These are phyloP conservation scores for Tetracladium marchalianum DNA, from an alignment of 495 filamentous ascomycete species.

Conservation along the genomic window DNA sequence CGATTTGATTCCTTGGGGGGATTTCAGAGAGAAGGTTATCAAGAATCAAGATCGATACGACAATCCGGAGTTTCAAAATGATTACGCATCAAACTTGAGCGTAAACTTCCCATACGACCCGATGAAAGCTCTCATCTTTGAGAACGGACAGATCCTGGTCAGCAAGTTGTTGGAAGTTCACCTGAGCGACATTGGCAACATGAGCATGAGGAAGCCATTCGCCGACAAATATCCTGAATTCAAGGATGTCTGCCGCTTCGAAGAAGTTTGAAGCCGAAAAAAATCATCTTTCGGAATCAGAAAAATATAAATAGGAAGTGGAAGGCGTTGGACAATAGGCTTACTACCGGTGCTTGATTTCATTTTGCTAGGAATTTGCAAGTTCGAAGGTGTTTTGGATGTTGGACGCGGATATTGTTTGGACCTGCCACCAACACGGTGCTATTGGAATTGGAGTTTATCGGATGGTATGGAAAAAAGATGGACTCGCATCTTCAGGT, in stretches of 20 bases:
- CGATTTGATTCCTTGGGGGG: slow-evolving; percentile 22
- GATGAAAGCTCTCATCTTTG: slow-evolving; percentile 14
- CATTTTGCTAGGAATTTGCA: too few relatives aligned
- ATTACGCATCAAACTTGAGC: slow-evolving; percentile 18
- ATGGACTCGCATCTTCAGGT: too few relatives aligned
- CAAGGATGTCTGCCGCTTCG: slow-evolving; percentile 18
- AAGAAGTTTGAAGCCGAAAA: slow-evolving; percentile 9
- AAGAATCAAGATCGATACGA: slow-evolving; percentile 22
- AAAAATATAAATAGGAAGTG: too few relatives aligned
- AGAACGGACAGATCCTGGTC: slow-evolving; percentile 13
- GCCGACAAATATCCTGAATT: slow-evolving; percentile 20
- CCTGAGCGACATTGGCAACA: slow-evolving; percentile 11
- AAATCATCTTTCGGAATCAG: too few relatives aligned
- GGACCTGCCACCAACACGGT: too few relatives aligned
- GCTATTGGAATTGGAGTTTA: too few relatives aligned
- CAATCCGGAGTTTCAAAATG: slow-evolving; percentile 22
- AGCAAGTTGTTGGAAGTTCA: slow-evolving; percentile 12
- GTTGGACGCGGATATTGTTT: too few relatives aligned
- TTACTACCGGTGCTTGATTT: too few relatives aligned
- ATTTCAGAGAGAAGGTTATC: slow-evolving; percentile 24
- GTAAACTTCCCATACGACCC: slow-evolving; percentile 19
- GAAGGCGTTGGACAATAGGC: too few relatives aligned
- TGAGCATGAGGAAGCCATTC: slow-evolving; percentile 20
- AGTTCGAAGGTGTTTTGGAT: too few relatives aligned
- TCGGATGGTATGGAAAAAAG: too few relatives aligned